phyloP scores from a whole-genome alignment of 164 flowering plant species.

The Nymphaea thermarum region DNA sequence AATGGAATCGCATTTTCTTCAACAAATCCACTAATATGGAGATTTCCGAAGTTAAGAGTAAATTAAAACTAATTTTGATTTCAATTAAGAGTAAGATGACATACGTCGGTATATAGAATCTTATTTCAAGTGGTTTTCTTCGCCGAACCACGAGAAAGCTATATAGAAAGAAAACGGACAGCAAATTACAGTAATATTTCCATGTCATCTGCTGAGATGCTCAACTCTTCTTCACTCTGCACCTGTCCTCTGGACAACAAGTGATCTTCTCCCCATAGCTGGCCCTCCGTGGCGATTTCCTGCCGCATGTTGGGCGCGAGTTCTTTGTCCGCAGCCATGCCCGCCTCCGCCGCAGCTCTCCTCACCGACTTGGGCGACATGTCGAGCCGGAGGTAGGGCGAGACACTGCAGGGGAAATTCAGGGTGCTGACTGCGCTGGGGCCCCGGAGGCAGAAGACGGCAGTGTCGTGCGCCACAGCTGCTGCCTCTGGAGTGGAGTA shows the following conservation, averaged over 20 bases:
- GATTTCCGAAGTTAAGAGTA: background rate
- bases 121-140: background rate
- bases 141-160: background rate
- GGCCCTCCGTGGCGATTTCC: background rate
- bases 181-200: background rate
- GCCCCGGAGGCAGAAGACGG: conserved; percentile 35
- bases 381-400: conserved; percentile 10
- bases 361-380: conserved; percentile 57
- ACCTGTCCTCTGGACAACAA: background rate
- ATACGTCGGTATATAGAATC: background rate
- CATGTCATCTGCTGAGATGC: conserved; percentile 1
- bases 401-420: conserved; percentile 39
- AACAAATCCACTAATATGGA: background rate
- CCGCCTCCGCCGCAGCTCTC: conserved; percentile 59
- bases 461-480: conserved; percentile 62
- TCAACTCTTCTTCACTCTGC: background rate
- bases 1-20: background rate
- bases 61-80: background rate
- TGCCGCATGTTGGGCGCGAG: background rate
- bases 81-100: too few species aligned
- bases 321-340: conserved; percentile 41
- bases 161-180: too few species aligned
- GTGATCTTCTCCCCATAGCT: conserved; percentile 6
- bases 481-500: conserved; percentile 59
- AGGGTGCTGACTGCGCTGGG: conserved; percentile 15